A percentile compares a stretch with the other conserved stretches of the same genome.
Evolutionary conservation across 768 basidiomycete species (phyloP).

Genomic region (Tulasnella sp.): DNA sequence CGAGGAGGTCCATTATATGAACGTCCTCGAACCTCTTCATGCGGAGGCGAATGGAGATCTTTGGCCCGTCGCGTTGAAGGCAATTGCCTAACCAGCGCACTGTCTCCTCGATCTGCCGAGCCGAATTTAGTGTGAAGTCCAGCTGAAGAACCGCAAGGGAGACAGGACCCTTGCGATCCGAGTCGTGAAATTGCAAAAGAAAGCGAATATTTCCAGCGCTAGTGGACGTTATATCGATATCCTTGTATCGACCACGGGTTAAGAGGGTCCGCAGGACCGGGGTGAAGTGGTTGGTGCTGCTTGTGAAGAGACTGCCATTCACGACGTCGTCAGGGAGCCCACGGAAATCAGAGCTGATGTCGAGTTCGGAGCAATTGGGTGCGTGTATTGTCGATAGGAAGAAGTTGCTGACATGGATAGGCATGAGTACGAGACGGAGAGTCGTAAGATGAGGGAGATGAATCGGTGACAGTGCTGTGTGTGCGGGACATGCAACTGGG

Average conservation of each 20-base stretch:
- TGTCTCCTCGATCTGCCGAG: too few species aligned
- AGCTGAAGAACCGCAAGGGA: too few species aligned
- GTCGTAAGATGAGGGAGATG: background rate
- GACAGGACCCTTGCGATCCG: too few species aligned
- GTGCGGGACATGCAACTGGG: background rate
- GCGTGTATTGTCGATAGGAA: background rate
- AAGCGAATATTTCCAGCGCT: background rate
- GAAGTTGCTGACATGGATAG: background rate
- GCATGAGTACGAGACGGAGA: background rate
- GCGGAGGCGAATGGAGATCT: too few species aligned
- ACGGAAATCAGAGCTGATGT: background rate
- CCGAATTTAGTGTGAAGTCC: too few species aligned
- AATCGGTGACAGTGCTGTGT: background rate
- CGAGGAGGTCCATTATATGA: too few species aligned
- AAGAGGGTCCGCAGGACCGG: background rate
- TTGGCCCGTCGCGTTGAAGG: too few species aligned
- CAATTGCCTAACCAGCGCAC: too few species aligned
- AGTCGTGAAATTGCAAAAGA: too few species aligned
- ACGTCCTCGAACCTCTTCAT: too few species aligned
- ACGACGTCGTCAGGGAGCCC: background rate
- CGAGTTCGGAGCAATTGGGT: background rate
- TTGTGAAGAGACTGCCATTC: background rate
- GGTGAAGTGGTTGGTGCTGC: background rate
- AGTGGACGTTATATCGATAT: background rate
- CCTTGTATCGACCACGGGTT: background rate